These are phyloP conservation scores for Mycena belliarum DNA, from an alignment of 768 basidiomycete species.

Conservation along the genomic window DNA sequence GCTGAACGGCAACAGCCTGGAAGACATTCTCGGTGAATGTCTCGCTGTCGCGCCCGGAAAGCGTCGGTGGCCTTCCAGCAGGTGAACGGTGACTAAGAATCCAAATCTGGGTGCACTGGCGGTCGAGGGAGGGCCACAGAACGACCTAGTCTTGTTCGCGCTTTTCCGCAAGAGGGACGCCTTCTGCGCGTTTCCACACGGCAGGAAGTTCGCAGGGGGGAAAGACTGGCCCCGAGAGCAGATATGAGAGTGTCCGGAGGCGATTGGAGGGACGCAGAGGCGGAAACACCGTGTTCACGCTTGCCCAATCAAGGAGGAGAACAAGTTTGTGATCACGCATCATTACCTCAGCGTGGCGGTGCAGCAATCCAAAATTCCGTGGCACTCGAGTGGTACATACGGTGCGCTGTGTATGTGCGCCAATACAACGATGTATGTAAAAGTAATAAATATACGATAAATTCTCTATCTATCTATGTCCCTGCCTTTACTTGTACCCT, in stretches of 20 bases:
- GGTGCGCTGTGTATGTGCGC: neutral
- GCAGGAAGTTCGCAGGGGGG: neutral
- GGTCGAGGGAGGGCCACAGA: neutral
- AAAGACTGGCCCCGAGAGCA: neutral
- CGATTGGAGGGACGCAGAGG: neutral
- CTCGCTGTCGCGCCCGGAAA: slow-evolving; percentile 16
- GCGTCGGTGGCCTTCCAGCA: neutral
- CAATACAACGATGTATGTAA: neutral
- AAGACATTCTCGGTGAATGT: slow-evolving; percentile 52
- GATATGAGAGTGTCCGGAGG: neutral
- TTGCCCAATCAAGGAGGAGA: slow-evolving; percentile 14
- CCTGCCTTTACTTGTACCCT: slow-evolving; percentile 24
- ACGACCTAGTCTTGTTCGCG: neutral
- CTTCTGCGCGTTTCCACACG: slow-evolving; percentile 3
- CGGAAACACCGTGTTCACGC: slow-evolving; percentile 4
- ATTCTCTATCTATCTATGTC: neutral
- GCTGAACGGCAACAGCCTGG: slow-evolving; percentile 53
- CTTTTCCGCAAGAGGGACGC: slow-evolving; percentile 7
- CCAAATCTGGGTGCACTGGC: neutral
- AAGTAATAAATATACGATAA: neutral
- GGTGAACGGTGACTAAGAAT: neutral
- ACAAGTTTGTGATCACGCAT: slow-evolving; percentile 10
- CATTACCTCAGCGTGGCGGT: neutral
- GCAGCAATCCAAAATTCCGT: neutral
- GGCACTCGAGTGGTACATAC: too few relatives aligned